A percentile compares a stretch with the other conserved stretches of the same genome.
phyloP scores from a whole-genome alignment of 1,139 yeast species.

The Candida glucosophila region DNA sequence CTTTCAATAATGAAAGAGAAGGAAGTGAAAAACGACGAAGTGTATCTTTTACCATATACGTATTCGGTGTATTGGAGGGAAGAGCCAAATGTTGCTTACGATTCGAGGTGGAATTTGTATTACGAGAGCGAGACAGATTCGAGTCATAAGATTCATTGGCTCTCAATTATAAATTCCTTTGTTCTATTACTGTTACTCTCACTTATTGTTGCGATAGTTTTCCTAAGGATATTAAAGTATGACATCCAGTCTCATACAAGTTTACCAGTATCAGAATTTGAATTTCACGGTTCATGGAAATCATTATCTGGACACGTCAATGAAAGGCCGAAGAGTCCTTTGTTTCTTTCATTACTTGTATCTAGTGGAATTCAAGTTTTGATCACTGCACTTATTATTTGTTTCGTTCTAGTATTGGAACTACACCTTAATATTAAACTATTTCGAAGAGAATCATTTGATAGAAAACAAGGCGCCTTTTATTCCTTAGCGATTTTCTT shows the following conservation, averaged over 20 bases:
- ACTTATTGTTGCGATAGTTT: constrained; percentile 53
- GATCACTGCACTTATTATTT: constrained; percentile 1
- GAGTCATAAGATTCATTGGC: constrained; percentile 53
- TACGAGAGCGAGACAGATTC: constrained; percentile 46
- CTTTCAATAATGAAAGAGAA: constrained; percentile 4
- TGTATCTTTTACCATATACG: constrained; percentile 66
- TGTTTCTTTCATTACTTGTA: constrained; percentile 46
- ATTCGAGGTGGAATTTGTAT: constrained; percentile 68
- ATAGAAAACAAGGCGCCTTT: constrained; percentile 60
- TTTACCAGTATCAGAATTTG: constrained; percentile 9
- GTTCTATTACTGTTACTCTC: constrained; percentile 53
- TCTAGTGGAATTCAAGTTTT: constrained; percentile 61
- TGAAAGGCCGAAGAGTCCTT: constrained; percentile 38
- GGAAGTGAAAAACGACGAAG: constrained; percentile 13
- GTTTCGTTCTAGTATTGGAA: too few species aligned
- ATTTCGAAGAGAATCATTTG: constrained; percentile 31
- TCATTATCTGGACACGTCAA: constrained; percentile 46
- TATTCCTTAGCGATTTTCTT: constrained; percentile 51
- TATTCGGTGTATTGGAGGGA: constrained; percentile 89
- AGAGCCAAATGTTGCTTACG: constrained; percentile 59
- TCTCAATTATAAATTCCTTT: constrained; percentile 58
- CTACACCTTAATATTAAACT: neutral
- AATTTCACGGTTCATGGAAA: constrained; percentile 13
- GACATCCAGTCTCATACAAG: constrained; percentile 22
- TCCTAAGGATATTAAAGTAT: constrained; percentile 42